phyloP scores from a whole-genome alignment of 1,284 basidiomycete genomes.

The Tetrapyrgos nigripes region DNA sequence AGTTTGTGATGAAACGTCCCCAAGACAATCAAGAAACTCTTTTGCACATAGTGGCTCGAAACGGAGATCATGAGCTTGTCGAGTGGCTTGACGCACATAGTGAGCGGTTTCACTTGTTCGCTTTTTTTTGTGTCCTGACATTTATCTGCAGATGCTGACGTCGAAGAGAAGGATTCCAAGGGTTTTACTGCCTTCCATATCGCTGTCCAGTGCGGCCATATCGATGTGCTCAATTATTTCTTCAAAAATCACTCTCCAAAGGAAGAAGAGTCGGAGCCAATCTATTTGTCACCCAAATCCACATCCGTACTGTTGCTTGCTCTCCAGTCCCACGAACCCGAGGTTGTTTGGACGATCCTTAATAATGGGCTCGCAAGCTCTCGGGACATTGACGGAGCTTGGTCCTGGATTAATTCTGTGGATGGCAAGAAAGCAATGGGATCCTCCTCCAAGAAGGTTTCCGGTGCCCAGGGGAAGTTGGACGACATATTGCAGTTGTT shows the following conservation, averaged over 20 bases:
- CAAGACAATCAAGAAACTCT: conserved; percentile 69
- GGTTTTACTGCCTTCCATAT: conserved; percentile 70
- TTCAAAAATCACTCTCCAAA: conserved; percentile 61
- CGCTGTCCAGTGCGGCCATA: conserved; percentile 59
- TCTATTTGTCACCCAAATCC: conserved; percentile 52
- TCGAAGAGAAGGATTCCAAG: conserved; percentile 66
- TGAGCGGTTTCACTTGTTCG: conserved; percentile 39
- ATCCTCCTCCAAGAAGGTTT: conserved; percentile 23
- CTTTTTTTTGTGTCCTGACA: conserved; percentile 26
- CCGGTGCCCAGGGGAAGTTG: conserved; percentile 40
- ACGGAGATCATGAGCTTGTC: conserved; percentile 61
- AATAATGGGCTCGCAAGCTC: conserved; percentile 57
- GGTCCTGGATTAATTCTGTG: conserved; percentile 53
- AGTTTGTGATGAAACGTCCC: conserved; percentile 52
- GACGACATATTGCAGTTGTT: conserved; percentile 62
- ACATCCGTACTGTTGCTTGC: conserved; percentile 60
- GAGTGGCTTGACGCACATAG: conserved; percentile 75
- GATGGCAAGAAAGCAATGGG: conserved; percentile 34
- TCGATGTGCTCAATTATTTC: conserved; percentile 59
- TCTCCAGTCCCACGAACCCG: conserved; percentile 61
- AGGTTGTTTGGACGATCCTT: conserved; percentile 66
- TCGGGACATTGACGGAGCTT: conserved; percentile 55
- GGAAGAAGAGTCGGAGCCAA: conserved; percentile 50
- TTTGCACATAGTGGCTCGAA: conserved; percentile 65
- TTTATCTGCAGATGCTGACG: conserved; percentile 62